Evolutionary conservation across 352 stramenopile species (phyloP), one percentile per base, ranked within the genome.

Genomic region (Peronospora destructor): DNA sequence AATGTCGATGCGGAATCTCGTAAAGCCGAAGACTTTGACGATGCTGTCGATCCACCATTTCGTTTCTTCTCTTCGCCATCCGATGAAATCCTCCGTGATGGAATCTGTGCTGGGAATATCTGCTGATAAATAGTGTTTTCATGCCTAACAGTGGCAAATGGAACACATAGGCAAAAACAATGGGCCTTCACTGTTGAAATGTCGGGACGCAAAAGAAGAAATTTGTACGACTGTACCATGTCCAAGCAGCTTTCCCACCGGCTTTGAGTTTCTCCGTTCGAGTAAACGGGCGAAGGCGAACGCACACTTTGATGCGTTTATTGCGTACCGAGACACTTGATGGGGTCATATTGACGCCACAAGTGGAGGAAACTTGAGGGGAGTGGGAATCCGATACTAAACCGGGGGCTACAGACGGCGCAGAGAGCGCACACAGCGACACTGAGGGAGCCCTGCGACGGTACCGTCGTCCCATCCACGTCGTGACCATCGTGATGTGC

Each of bases 41-140:
- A 76, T 4, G 65, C 62, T 2, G 56, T 64, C 1, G 63, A 71
- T 1, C 66, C 58, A 10, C 56, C 66, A 26, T 46, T 61, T 2
- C 64, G 58, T 35, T 65, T 66, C 36, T 64, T 67, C 44, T 68
- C 49, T 25, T 65, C 55, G 6, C 39, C 43, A 14, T 65, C 60
- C 6, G 10, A 32, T 4, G 2, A 28, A 0, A 26, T 16, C 2
- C 52, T 51, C 26, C 69, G 66, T 44, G 65, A 48, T 25, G 65
- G 69, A 46, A 78, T 71, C 41, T 79, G 74, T 37, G 76, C 78
- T 2, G 74, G 79, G 56, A 86, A 86, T 55, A 91, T 87, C 63
- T 90, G 76, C 58, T 93, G 85, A 71, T 86, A 86, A 70, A 96
- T 94, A 49, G 67, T 87, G 59, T 91, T 88, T 36, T 85, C 70